A percentile compares a stretch with the other conserved stretches of the same genome.
Evolutionary conservation across 75 land plant species (phyloP).

Genomic region (Picea glauca): DNA sequence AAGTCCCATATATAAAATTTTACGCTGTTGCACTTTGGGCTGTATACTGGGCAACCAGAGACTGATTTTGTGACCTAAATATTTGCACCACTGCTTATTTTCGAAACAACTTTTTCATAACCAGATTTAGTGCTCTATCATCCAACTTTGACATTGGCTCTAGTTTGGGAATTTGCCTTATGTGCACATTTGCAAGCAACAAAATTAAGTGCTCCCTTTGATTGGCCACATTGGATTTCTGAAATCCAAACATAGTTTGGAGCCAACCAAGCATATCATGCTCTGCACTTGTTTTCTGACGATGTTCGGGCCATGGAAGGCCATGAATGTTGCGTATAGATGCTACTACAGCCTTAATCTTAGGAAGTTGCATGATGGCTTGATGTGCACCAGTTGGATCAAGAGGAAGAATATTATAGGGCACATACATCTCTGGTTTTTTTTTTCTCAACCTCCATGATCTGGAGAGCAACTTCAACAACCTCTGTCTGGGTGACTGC

Average conservation of each 20-base stretch:
- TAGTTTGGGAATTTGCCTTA: constrained; percentile 42
- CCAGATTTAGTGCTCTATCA: constrained; percentile 62
- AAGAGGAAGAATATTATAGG: constrained; percentile 20
- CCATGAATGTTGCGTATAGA: constrained; percentile 70
- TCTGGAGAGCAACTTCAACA: constrained; percentile 48
- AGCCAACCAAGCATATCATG: constrained; percentile 87
- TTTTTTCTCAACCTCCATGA: constrained; percentile 41
- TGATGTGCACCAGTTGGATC: constrained; percentile 65
- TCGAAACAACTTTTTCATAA: constrained; percentile 75
- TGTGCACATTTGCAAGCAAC: constrained; percentile 56
- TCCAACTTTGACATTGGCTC: constrained; percentile 44
- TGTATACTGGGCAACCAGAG: constrained; percentile 67
- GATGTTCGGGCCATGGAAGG: constrained; percentile 42
- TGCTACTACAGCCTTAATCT: constrained; percentile 74
- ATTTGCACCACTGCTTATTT: constrained; percentile 36
- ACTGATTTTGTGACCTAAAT: constrained; percentile 53
- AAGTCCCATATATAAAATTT: constrained; percentile 47
- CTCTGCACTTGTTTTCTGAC: constrained; percentile 18
- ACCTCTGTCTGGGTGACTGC: constrained; percentile 50
- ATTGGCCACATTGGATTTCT: constrained; percentile 68
- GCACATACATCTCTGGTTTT: constrained; percentile 49
- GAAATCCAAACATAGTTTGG: constrained; percentile 79
- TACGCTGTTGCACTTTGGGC: constrained; percentile 69
- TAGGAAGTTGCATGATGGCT: constrained; percentile 79
- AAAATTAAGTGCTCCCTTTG: too few species aligned